Conservation (phyloP, 2,329 filamentous ascomycete genomes). For the Verticillium albo-atrum region DNA sequence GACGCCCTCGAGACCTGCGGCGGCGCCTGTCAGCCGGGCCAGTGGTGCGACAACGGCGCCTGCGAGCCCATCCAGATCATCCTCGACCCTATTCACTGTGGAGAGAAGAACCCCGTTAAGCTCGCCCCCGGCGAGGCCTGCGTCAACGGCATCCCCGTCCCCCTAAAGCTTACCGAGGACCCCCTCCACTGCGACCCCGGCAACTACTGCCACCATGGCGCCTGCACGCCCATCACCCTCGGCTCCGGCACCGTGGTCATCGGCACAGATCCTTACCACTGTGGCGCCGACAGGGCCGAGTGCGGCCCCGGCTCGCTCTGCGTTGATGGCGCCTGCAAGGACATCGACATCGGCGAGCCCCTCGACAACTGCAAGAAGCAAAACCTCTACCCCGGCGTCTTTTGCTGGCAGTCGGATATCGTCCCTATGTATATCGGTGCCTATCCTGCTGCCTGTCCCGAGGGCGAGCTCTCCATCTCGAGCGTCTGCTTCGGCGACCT, state of each 20-base stretch:
- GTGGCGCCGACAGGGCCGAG: not conserved
- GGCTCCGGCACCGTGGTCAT: not conserved
- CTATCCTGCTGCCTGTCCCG: not conserved
- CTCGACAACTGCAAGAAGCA: not conserved
- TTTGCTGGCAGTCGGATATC: not conserved
- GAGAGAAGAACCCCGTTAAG: not conserved
- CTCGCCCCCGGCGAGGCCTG: not conserved
- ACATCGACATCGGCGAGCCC: not conserved
- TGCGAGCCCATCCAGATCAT: conserved; percentile 1
- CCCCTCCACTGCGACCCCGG: not conserved
- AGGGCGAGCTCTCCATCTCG: not conserved
- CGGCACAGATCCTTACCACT: not conserved
- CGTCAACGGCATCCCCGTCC: not conserved
- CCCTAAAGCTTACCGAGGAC: not conserved
- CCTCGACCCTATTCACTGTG: not conserved
- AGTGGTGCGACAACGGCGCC: not conserved
- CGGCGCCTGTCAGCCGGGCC: not conserved
- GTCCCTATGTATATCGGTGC: not conserved
- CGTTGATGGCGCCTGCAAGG: not conserved
- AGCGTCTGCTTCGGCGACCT: not conserved
- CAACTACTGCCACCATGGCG: not conserved
- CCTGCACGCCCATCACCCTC: not conserved
- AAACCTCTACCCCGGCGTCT: not conserved
- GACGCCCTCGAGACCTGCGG: not conserved
- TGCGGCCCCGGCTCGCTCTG: not conserved